These are phyloP conservation scores for Sordaria brevicollis DNA, from an alignment of 495 filamentous ascomycete species.

Conservation along the genomic window DNA sequence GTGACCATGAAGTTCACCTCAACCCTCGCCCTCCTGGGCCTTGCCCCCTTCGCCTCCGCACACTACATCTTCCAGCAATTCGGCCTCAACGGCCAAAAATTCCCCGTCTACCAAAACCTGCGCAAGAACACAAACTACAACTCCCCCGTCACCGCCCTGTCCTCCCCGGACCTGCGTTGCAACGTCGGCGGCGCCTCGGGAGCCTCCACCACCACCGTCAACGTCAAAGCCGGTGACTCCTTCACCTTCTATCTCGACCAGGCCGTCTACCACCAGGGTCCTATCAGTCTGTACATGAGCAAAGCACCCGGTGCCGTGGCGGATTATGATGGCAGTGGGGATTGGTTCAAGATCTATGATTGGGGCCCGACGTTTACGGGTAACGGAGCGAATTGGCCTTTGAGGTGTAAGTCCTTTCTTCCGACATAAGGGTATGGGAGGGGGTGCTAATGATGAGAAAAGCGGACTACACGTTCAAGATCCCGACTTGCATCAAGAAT, in stretches of 20 bases:
- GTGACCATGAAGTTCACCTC: slow-evolving; percentile 25
- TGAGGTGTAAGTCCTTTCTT: slow-evolving; percentile 21
- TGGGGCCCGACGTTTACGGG: slow-evolving; percentile 30
- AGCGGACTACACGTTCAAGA: slow-evolving; percentile 41
- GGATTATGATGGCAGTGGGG: slow-evolving; percentile 40
- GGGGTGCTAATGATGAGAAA: neutral
- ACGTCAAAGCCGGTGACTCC: slow-evolving; percentile 40
- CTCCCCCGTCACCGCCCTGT: slow-evolving; percentile 45
- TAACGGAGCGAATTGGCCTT: slow-evolving; percentile 27
- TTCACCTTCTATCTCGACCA: slow-evolving; percentile 40
- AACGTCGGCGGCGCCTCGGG: slow-evolving; percentile 44
- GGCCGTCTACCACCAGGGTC: slow-evolving; percentile 52
- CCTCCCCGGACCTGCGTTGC: slow-evolving; percentile 45
- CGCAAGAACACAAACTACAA: slow-evolving; percentile 48
- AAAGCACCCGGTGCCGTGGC: slow-evolving; percentile 33
- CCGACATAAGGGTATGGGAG: neutral
- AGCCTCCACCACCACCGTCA: slow-evolving; percentile 32
- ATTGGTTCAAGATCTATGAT: slow-evolving; percentile 46
- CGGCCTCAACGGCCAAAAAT: slow-evolving; percentile 33
- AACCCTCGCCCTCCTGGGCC: slow-evolving; percentile 21
- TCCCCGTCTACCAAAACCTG: slow-evolving; percentile 39
- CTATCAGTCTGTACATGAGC: slow-evolving; percentile 45
- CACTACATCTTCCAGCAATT: slow-evolving; percentile 44
- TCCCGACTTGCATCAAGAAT: slow-evolving; percentile 41
- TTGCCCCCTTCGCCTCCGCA: slow-evolving; percentile 20